phyloP scores from a whole-genome alignment of 495 filamentous ascomycete genomes.

The Xylaria grammica region DNA sequence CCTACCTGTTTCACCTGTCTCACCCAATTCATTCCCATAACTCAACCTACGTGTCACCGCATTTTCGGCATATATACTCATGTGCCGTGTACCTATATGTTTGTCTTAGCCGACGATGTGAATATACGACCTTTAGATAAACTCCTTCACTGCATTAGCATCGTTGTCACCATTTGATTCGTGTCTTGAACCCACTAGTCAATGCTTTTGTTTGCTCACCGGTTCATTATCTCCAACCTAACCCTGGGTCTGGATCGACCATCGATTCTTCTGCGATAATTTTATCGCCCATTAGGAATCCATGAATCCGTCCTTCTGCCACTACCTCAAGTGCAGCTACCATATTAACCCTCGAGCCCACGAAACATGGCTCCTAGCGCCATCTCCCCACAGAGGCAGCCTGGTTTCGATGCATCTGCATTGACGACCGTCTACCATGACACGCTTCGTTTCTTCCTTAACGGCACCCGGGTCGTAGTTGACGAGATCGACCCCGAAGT shows the following conservation, averaged over 20 bases:
- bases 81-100: background rate
- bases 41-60: background rate
- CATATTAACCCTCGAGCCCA: constrained; percentile 3
- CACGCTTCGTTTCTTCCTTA: constrained; percentile 85
- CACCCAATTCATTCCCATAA: background rate
- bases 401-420: constrained; percentile 24
- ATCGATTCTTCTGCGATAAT: background rate
- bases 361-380: constrained; percentile 52
- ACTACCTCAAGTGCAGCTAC: background rate
- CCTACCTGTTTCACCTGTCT: constrained; percentile 4
- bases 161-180: background rate
- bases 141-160: background rate
- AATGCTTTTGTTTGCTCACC: background rate
- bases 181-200: background rate
- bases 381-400: constrained; percentile 45
- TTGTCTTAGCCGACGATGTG: background rate
- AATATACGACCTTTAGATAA: background rate
- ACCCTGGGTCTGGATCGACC: background rate
- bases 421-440: constrained; percentile 51
- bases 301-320: background rate
- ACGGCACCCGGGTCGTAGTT: constrained; percentile 87
- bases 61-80: background rate
- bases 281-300: background rate
- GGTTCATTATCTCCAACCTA: background rate
- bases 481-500: constrained; percentile 87